A percentile compares a stretch with the other conserved stretches of the same genome.
These are phyloP conservation scores for Chaetomiaceae sp. DNA, from an alignment of 2,329 filamentous ascomycete genomes.

Conservation along the genomic window DNA sequence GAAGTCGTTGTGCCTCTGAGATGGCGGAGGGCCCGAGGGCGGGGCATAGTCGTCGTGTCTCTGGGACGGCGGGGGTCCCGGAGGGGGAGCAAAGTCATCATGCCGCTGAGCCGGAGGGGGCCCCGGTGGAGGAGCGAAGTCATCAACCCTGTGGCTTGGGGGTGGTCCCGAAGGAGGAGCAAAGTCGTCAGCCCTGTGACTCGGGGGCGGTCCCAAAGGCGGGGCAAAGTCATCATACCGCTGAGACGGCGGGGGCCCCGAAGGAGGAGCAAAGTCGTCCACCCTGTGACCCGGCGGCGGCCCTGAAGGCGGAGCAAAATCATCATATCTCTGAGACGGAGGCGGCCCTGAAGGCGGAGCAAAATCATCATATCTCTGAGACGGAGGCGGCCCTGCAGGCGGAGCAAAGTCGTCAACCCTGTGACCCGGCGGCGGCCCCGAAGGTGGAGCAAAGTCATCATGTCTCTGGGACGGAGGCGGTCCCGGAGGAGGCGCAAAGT, in stretches of 20 bases:
- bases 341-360: conserved; percentile 20
- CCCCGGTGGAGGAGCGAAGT: conserved; percentile 24
- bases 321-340: conserved; percentile 9
- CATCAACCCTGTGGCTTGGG: conserved; percentile 13
- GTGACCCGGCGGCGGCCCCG: conserved; percentile 25
- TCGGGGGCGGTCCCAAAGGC: conserved; percentile 22
- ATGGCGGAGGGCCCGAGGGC: conserved; percentile 28
- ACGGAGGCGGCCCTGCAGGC: conserved; percentile 23
- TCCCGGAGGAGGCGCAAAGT: conserved; percentile 24
- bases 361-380: conserved; percentile 22
- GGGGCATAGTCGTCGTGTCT: conserved; percentile 19
- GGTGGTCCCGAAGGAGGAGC: conserved; percentile 30
- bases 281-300: conserved; percentile 26
- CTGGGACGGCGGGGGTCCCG: conserved; percentile 21
- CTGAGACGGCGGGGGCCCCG: conserved; percentile 26
- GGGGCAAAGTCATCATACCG: conserved; percentile 24
- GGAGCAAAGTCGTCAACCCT: conserved; percentile 21
- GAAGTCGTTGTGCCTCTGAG: conserved; percentile 9
- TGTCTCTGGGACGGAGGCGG: conserved; percentile 15
- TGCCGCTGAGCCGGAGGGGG: conserved; percentile 17
- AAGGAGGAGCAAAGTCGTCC: conserved; percentile 17
- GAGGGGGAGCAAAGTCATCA: conserved; percentile 24
- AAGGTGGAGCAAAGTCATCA: conserved; percentile 28
- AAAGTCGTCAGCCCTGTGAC: conserved; percentile 20
- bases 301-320: no score